Evolutionary conservation across 768 basidiomycete genomes (phyloP), one percentile per base, ranked within the genome.

Genomic region (Tricholoma bakamatsutake): DNA sequence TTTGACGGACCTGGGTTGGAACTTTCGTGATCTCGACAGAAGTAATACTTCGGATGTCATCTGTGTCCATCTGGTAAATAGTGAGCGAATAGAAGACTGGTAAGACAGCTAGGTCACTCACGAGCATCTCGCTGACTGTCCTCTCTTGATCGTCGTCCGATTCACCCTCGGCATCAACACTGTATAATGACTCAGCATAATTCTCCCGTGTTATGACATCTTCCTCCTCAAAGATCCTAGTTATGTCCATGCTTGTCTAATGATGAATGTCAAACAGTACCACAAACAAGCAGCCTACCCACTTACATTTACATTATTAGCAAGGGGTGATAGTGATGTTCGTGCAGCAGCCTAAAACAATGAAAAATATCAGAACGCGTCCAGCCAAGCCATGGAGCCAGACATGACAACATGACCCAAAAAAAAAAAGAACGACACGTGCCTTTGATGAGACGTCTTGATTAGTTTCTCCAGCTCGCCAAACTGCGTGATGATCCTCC

Each of bases 161-260:
- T 18, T 66, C 65, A n/a, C 62, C 63, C 15, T 62, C 57, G 2
- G 61, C 64, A 53, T 66, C 64, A 15, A 54, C 57, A 9, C 55
- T 57, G 21, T 59, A 55, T 13, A 52, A 12, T 0, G 56, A 45
- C 10, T 27, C 27, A n/a, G 18, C 8, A 5, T 21, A 17, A 3
- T 34, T 30, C 21, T 28, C 24, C 24, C 34, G 4, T 10, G 15
- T 27, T 11, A 30, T 31, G 13, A 55, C 47, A 8, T 21, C 48
- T 30, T 57, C 54, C 24, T 49, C 52, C 33, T 58, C 50, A 24
- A 56, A 54, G 31, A 55, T 49, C 42, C 9, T 54, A 18, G 50
- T 33, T 40, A 53, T 47, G 28, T 57, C 48, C 18, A 45, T 11
- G 7, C 28, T 6, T n/a, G 43, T 52, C 50, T 37, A 9, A 27